These are phyloP conservation scores for Fusarium lyarnte DNA, from an alignment of 2,329 filamentous ascomycete genomes.

Conservation along the genomic window DNA sequence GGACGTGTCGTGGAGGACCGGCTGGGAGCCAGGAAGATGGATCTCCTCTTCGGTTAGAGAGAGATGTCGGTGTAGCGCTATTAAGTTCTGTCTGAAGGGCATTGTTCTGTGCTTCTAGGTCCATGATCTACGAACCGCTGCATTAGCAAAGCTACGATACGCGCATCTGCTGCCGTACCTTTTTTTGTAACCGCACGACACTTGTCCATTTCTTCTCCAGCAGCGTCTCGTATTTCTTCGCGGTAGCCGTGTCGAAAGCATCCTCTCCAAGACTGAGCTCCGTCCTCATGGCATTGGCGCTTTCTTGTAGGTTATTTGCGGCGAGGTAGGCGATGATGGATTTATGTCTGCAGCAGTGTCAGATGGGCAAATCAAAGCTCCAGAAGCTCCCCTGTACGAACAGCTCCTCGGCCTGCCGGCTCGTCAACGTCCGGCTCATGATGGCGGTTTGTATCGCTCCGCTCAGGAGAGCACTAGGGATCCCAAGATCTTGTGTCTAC, in stretches of 20 bases:
- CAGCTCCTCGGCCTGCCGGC: constrained; percentile 86
- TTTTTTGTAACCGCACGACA: constrained; percentile 93
- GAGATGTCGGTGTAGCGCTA: constrained; percentile 78
- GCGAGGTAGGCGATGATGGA: constrained; percentile 90
- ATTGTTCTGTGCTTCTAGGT: constrained; percentile 80
- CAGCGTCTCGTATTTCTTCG: constrained; percentile 93
- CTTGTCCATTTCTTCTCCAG: constrained; percentile 99
- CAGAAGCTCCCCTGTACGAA: constrained; percentile 58
- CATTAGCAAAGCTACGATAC: constrained; percentile 1
- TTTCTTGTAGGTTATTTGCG: constrained; percentile 75
- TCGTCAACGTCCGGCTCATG: constrained; percentile 38
- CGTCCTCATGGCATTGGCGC: constrained; percentile 66
- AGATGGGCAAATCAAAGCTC: constrained; percentile 25
- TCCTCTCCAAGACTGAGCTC: constrained; percentile 78
- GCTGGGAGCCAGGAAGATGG: constrained; percentile 88
- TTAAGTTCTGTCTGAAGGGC: constrained; percentile 85
- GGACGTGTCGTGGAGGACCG: constrained; percentile 79
- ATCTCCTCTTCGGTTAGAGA: constrained; percentile 73
- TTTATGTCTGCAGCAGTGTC: constrained; percentile 74
- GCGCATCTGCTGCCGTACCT: constrained; percentile 63
- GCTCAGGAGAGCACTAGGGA: constrained; percentile 16
- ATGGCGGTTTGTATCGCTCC: constrained; percentile 30
- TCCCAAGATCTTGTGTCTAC: background rate
- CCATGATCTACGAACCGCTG: constrained; percentile 76
- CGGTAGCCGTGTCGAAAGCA: constrained; percentile 79